phyloP scores from a whole-genome alignment of 129 eudicot species.

The Mikania micrantha region DNA sequence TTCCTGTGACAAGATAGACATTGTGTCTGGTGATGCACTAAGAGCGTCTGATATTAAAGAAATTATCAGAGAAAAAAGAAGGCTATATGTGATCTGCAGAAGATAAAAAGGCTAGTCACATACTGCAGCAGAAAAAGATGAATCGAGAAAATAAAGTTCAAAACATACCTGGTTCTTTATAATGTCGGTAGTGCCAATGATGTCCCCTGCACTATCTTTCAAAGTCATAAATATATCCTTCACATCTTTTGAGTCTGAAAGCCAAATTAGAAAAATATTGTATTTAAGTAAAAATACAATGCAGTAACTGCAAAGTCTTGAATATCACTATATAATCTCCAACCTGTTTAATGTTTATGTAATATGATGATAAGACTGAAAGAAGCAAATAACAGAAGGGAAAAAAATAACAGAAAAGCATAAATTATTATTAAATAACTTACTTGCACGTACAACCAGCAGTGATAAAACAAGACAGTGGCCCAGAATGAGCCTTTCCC shows the following conservation, averaged over 20 bases:
- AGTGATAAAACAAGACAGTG: slow-evolving; percentile 90
- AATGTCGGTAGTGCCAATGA: slow-evolving; percentile 42
- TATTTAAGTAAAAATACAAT: slow-evolving; percentile 1
- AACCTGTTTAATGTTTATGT: background rate
- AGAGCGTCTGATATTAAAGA: slow-evolving; percentile 88
- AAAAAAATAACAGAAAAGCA: slow-evolving; percentile 6
- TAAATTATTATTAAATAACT: slow-evolving; percentile 19
- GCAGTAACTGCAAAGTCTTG: background rate
- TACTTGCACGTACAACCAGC: slow-evolving; percentile 87
- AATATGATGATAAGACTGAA: background rate
- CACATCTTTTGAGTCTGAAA: slow-evolving; percentile 72
- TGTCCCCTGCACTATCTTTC: slow-evolving; percentile 61
- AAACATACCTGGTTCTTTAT: slow-evolving; percentile 68
- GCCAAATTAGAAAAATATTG: background rate
- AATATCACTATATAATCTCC: background rate
- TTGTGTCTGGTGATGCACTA: slow-evolving; percentile 61
- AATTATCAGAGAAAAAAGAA: slow-evolving; percentile 76
- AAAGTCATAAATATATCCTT: slow-evolving; percentile 58
- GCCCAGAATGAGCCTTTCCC: slow-evolving; percentile 92
- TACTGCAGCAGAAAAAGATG: background rate
- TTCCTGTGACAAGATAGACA: slow-evolving; percentile 58
- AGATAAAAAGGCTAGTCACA: background rate
- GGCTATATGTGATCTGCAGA: slow-evolving; percentile 73
- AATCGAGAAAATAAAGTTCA: background rate
- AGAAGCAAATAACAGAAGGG: background rate